These are phyloP conservation scores for Irpex sp. DNA, from an alignment of 1,284 basidiomycete genomes.

Conservation along the genomic window DNA sequence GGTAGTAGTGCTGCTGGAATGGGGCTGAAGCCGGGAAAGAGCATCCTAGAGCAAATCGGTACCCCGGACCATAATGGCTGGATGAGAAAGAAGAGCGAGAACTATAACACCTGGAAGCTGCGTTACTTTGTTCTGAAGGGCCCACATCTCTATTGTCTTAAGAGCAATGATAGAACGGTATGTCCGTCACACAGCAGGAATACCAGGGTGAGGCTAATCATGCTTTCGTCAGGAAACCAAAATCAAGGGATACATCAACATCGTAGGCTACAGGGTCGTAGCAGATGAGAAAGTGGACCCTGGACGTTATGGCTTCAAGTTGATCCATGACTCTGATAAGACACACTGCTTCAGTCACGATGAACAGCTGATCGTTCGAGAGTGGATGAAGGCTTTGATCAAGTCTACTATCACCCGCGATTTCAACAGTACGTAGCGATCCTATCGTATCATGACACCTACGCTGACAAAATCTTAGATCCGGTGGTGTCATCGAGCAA, in stretches of 20 bases:
- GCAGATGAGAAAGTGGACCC: slow-evolving; percentile 92
- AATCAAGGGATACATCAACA: slow-evolving; percentile 94
- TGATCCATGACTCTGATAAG: slow-evolving; percentile 87
- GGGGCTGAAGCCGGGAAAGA: slow-evolving; percentile 59
- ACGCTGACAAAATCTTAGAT: slow-evolving; percentile 40
- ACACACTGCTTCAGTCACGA: slow-evolving; percentile 91
- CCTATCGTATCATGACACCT: neutral
- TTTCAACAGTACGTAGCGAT: slow-evolving; percentile 67
- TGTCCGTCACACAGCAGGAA: slow-evolving; percentile 26
- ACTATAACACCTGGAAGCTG: slow-evolving; percentile 92
- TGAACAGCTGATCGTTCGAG: slow-evolving; percentile 80
- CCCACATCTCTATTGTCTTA: slow-evolving; percentile 82
- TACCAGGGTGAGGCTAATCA: neutral
- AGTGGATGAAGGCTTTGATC: slow-evolving; percentile 99
- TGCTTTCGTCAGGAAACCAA: slow-evolving; percentile 67
- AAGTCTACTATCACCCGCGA: slow-evolving; percentile 96
- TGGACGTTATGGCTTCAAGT: slow-evolving; percentile 93
- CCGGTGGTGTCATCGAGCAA: slow-evolving; percentile 97
- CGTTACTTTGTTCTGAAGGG: slow-evolving; percentile 96
- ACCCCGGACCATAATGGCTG: slow-evolving; percentile 86
- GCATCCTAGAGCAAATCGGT: slow-evolving; percentile 86
- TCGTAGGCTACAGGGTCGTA: slow-evolving; percentile 90
- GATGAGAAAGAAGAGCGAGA: slow-evolving; percentile 95
- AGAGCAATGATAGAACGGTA: slow-evolving; percentile 66
- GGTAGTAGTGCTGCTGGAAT: slow-evolving; percentile 21